Base-by-base conservation (phyloP, 257 asterid genomes). In the Galeopsis tetrahit region DNA sequence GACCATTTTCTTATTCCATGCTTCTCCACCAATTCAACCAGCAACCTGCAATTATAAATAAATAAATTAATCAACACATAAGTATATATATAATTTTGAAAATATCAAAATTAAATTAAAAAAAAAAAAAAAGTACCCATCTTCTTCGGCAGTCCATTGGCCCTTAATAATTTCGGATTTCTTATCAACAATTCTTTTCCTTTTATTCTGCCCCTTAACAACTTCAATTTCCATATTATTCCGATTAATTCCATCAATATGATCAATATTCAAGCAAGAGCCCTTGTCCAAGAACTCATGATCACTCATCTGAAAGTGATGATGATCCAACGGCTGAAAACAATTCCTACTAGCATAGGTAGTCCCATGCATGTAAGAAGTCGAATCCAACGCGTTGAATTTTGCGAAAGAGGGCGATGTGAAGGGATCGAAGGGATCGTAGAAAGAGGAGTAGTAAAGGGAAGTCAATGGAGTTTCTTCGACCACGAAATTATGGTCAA, bases 1-100 rank as follows among this genome's bases (percentile, higher is more conserved):
- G 96, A 76, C 97, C 97, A 91, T 78, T 87, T 84, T 80, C 80
- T 78, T 36, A 78, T 84, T 53, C 97, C 97, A 76, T 82, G 83
- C 53, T 80, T 81, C 78, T 82, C 86, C n/a, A 91, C 96, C 79
- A 89, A 79, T 76, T 79, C 83, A 52, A 73, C 70, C 70, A 91
- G 67, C 59, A 85, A 65, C 77, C 96, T 90, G 69, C 71, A n/a
- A 63, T 9, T 21, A 44, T 3, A 7, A 3, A 14, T 39, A 7
- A 28, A 15, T 2, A 8, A 8, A 43, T 51, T 15, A 34, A 39
- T 6, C 14, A 8, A 13, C 2, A 6, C 2, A 9, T 5, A 52
- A 15, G 2, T 5, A 52, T 4, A 21, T 21, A n/a, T n/a, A n/a
- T 13, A 2, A 21, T 21, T 28, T 28, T 7, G 2, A 1, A 6